Evolutionary conservation across 352 stramenopile genomes (phyloP).

Genomic region (Plasmopara muralis): DNA sequence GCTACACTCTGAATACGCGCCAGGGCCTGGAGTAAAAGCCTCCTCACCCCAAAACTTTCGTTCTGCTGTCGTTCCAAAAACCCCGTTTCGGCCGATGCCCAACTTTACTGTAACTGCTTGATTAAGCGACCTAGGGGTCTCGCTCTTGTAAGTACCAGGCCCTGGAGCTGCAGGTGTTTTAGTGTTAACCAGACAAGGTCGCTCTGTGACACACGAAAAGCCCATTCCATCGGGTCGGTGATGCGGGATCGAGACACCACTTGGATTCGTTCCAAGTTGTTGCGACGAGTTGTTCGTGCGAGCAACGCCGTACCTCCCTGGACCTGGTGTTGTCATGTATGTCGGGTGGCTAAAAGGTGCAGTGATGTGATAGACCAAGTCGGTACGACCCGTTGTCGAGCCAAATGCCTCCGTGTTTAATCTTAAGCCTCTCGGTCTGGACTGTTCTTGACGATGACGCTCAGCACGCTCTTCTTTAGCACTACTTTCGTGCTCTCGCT

Average conservation of each 20-base stretch:
- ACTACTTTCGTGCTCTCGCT: slow-evolving; percentile 55
- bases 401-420: slow-evolving; percentile 60
- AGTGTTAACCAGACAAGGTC: slow-evolving; percentile 44
- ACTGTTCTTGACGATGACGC: slow-evolving; percentile 24
- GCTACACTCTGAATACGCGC: slow-evolving; percentile 40
- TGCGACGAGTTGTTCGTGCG: slow-evolving; percentile 4
- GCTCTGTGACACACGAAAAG: slow-evolving; percentile 61
- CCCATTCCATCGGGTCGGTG: slow-evolving; percentile 43
- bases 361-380: slow-evolving; percentile 49
- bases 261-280: slow-evolving; percentile 14
- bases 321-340: slow-evolving; percentile 50
- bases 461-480: slow-evolving; percentile 42
- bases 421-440: slow-evolving; percentile 15
- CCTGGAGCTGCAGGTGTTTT: slow-evolving; percentile 34
- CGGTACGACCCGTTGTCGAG: slow-evolving; percentile 47
- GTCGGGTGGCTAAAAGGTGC: slow-evolving; percentile 52
- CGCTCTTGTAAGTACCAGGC: slow-evolving; percentile 49
- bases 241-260: slow-evolving; percentile 14
- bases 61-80: slow-evolving; percentile 72
- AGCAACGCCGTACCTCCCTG: slow-evolving; percentile 38
- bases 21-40: slow-evolving; percentile 46
- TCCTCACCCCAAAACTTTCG: slow-evolving; percentile 62
- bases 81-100: slow-evolving; percentile 51
- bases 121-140: slow-evolving; percentile 58
- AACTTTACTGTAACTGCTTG: slow-evolving; percentile 39